Conservation (phyloP, 768 basidiomycete species). For the Termitomyces sp. region DNA sequence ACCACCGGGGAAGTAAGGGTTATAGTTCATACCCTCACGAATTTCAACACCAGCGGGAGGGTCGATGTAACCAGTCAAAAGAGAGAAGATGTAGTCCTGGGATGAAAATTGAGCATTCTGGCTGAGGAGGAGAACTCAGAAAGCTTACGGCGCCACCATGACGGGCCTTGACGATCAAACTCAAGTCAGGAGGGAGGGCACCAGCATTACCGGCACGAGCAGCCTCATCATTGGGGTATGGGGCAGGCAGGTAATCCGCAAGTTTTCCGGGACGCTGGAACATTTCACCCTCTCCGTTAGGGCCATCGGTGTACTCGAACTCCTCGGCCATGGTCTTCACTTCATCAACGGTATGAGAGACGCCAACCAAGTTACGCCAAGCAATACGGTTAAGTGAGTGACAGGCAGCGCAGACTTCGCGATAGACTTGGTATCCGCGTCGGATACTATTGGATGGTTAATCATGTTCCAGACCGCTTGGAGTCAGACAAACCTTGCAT, state of each 20-base stretch:
- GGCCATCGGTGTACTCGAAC: constrained; percentile 94
- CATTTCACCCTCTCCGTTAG: constrained; percentile 94
- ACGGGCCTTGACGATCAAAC: constrained; percentile 95
- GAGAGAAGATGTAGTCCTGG: constrained; percentile 95
- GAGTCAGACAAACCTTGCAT: constrained; percentile 71
- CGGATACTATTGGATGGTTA: constrained; percentile 64
- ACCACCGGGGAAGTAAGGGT: constrained; percentile 98
- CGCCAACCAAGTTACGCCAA: constrained; percentile 98
- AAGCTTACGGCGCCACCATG: constrained; percentile 88
- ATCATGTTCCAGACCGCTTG: constrained; percentile 6
- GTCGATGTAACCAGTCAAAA: constrained; percentile 95
- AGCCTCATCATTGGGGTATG: constrained; percentile 98
- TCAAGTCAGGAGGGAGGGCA: constrained; percentile 95
- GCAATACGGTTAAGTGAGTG: constrained; percentile 99
- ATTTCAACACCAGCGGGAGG: constrained; percentile 93
- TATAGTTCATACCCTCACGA: constrained; percentile 98
- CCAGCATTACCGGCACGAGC: constrained; percentile 92
- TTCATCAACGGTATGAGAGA: constrained; percentile 94
- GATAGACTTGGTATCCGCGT: constrained; percentile 95
- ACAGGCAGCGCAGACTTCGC: constrained; percentile 98
- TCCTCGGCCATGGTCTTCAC: constrained; percentile 91
- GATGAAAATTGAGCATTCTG: neutral
- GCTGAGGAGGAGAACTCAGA: neutral
- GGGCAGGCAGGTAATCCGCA: constrained; percentile 91
- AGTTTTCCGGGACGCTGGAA: constrained; percentile 98